Conservation (phyloP, 2,329 filamentous ascomycete genomes). For the Talaromyces sp. region DNA sequence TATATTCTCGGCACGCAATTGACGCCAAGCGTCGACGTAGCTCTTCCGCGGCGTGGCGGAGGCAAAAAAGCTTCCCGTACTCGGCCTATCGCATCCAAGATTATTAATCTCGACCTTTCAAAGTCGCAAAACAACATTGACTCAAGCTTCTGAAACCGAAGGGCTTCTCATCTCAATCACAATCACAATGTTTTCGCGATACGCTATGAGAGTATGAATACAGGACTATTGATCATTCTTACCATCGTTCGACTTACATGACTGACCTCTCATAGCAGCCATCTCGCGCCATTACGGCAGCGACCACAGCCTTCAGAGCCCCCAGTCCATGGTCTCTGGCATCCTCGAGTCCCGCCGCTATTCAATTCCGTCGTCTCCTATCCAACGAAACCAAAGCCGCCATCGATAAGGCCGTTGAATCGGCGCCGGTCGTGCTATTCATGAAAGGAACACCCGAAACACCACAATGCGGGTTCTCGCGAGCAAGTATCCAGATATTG, state of each 20-base stretch:
- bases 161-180: not conserved
- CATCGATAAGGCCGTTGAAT: constrained; percentile 84
- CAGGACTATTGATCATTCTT: not conserved
- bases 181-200: constrained; percentile 16
- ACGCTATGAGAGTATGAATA: constrained; percentile 1
- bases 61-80: constrained; percentile 5
- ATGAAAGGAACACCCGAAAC: constrained; percentile 99
- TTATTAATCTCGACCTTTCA: constrained; percentile 1
- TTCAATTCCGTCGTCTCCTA: constrained; percentile 59
- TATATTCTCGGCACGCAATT: not conserved
- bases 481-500: constrained; percentile 90
- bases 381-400: constrained; percentile 75
- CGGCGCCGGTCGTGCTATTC: constrained; percentile 91
- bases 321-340: constrained; percentile 15
- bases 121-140: not conserved
- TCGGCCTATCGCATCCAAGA: constrained; percentile 1
- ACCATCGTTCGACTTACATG: not conserved
- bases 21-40: constrained; percentile 11
- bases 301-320: not conserved
- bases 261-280: constrained; percentile 5
- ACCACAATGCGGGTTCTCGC: constrained; percentile 94
- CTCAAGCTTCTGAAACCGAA: not conserved
- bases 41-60: not conserved
- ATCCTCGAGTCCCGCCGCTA: constrained; percentile 14
- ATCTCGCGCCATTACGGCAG: constrained; percentile 12